Percentiles rank a stretch among this genome's conserved stretches.
Evolutionary conservation across 768 basidiomycete genomes (phyloP).

Genomic region (Suillus clintonianus): DNA sequence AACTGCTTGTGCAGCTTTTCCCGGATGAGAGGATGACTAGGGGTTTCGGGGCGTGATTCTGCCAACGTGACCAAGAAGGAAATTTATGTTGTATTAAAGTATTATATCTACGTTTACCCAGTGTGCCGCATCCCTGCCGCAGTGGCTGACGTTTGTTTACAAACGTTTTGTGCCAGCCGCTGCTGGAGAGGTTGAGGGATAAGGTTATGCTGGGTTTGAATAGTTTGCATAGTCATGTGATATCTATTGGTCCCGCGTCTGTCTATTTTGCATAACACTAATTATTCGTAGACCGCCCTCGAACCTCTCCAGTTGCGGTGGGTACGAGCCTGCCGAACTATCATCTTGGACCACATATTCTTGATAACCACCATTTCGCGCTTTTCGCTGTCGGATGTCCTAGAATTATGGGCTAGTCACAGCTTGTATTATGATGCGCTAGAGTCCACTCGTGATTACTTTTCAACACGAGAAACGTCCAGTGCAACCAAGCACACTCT

Average conservation of each 20-base stretch:
- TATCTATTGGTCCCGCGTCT: too few species aligned
- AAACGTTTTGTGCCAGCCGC: neutral
- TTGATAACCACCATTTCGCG: neutral
- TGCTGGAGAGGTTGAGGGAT: neutral
- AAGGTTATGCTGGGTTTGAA: neutral
- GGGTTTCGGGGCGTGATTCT: neutral
- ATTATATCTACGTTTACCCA: neutral
- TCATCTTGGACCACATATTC: neutral
- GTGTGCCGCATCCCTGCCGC: neutral
- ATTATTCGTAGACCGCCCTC: neutral
- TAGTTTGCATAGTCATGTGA: neutral
- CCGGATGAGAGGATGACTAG: neutral
- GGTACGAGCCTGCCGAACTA: neutral
- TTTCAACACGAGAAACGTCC: neutral
- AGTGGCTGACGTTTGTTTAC: neutral
- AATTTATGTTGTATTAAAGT: neutral
- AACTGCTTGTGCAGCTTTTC: neutral
- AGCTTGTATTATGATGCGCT: neutral
- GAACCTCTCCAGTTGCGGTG: neutral
- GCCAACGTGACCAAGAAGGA: neutral
- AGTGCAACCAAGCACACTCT: neutral
- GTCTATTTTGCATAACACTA: too few species aligned
- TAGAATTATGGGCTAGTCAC: neutral
- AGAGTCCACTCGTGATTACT: neutral
- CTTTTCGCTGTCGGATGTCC: neutral